Conservation (phyloP, 164 flowering plant species). For the Annona squamosa region DNA sequence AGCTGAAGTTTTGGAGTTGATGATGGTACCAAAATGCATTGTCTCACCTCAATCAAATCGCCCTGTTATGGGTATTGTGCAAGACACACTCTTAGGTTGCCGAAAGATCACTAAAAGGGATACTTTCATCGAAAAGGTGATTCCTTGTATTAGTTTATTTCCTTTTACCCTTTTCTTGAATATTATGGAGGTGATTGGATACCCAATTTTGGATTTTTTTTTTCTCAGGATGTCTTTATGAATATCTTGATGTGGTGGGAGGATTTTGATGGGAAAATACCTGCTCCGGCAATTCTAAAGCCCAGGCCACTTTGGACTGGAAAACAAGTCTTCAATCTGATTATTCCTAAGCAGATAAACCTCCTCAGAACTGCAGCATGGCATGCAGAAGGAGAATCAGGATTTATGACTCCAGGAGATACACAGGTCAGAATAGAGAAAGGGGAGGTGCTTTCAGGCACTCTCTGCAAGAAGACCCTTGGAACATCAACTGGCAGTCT, state of each 20-base stretch:
- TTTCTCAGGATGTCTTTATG: slow-evolving; percentile 91
- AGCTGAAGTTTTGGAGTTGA: slow-evolving; percentile 94
- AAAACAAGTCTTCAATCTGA: slow-evolving; percentile 94
- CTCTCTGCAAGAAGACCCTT: slow-evolving; percentile 90
- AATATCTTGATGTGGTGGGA: slow-evolving; percentile 99
- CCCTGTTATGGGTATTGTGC: slow-evolving; percentile 99
- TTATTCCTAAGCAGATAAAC: slow-evolving; percentile 96
- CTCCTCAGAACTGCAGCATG: slow-evolving; percentile 78
- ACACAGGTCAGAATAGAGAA: slow-evolving; percentile 83
- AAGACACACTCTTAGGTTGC: slow-evolving; percentile 94
- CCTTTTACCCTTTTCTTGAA: neutral
- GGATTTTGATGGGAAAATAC: slow-evolving; percentile 97
- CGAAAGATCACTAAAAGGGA: slow-evolving; percentile 96
- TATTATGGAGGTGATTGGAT: neutral
- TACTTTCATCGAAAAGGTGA: slow-evolving; percentile 92
- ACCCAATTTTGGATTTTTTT: neutral
- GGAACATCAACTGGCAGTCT: slow-evolving; percentile 98
- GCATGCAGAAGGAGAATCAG: slow-evolving; percentile 81
- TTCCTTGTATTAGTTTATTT: neutral
- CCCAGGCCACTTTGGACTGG: slow-evolving; percentile 99
- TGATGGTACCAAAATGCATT: slow-evolving; percentile 99
- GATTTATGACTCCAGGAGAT: slow-evolving; percentile 87
- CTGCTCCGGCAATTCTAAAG: slow-evolving; percentile 89
- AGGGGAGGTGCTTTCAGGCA: slow-evolving; percentile 91
- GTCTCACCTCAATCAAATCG: slow-evolving; percentile 95